Percentiles rank a stretch among this genome's conserved stretches.
Conservation (phyloP, 306 rosid species). For the Spatholobus suberectus region DNA sequence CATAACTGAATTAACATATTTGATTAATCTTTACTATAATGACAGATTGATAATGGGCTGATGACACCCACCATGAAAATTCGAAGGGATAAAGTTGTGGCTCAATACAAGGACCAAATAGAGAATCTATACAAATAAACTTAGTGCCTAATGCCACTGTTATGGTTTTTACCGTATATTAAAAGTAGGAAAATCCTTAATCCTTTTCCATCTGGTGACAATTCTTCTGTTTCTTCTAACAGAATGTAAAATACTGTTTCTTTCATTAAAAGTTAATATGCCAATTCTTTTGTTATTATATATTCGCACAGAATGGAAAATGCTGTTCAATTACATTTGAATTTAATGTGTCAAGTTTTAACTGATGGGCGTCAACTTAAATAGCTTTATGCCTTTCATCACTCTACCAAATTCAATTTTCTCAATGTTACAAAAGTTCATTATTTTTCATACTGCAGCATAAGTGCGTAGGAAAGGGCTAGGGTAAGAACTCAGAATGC, state of each 20-base stretch:
- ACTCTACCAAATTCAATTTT: background rate
- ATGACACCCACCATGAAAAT: constrained; percentile 96
- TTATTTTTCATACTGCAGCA: background rate
- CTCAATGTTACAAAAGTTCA: background rate
- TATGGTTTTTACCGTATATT: background rate
- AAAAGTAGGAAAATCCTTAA: background rate
- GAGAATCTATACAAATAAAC: constrained; percentile 69
- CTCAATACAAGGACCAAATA: constrained; percentile 67
- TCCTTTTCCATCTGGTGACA: background rate
- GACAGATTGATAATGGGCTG: constrained; percentile 84
- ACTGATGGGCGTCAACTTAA: background rate
- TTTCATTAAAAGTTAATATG: background rate
- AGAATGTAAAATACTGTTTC: background rate
- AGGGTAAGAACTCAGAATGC: background rate
- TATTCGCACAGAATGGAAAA: constrained; percentile 7
- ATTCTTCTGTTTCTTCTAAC: constrained; percentile 8
- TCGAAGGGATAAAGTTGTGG: constrained; percentile 76
- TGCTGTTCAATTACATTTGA: background rate
- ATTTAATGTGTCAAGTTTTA: background rate
- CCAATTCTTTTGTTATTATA: background rate
- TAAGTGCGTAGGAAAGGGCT: background rate
- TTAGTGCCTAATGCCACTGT: background rate
- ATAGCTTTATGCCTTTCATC: background rate
- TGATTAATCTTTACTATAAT: constrained; percentile 32
- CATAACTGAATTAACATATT: constrained; percentile 10